These are phyloP conservation scores for Microbotryum intermedium DNA, from an alignment of 1,284 basidiomycete species.

Conservation along the genomic window DNA sequence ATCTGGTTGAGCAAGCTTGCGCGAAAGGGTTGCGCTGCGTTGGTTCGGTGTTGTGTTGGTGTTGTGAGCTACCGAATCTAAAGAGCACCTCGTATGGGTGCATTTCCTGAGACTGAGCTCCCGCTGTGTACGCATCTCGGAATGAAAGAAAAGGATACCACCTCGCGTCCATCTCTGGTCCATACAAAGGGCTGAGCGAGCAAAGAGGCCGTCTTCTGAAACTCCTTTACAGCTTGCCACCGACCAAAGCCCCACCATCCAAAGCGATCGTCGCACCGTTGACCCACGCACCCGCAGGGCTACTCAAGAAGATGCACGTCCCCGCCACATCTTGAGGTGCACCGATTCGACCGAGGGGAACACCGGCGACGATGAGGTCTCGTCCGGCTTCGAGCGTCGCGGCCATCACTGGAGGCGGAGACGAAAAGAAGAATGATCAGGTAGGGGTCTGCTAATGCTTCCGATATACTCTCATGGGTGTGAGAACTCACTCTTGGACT, in stretches of 20 bases:
- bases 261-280: slow-evolving; percentile 42
- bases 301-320: slow-evolving; percentile 54
- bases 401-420: slow-evolving; percentile 49
- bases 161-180: too few relatives aligned
- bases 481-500: slow-evolving; percentile 1
- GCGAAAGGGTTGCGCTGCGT: too few relatives aligned
- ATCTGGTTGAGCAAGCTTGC: too few relatives aligned
- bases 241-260: slow-evolving; percentile 26
- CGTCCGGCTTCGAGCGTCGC: slow-evolving; percentile 49
- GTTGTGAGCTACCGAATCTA: too few relatives aligned
- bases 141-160: too few relatives aligned
- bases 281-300: slow-evolving; percentile 54
- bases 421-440: slow-evolving; percentile 21
- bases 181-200: too few relatives aligned
- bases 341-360: slow-evolving; percentile 54
- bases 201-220: not conserved
- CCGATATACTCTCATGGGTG: too few relatives aligned
- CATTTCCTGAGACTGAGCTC: too few relatives aligned
- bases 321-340: slow-evolving; percentile 56
- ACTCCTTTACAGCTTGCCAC: slow-evolving; percentile 12
- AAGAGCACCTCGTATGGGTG: too few relatives aligned
- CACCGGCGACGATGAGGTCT: slow-evolving; percentile 44
- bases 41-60: too few relatives aligned
- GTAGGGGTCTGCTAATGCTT: too few relatives aligned
- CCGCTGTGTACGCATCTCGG: too few relatives aligned